Base-by-base conservation (phyloP, 1,139 yeast genomes). In the Debaryomycetaceae sp. region DNA sequence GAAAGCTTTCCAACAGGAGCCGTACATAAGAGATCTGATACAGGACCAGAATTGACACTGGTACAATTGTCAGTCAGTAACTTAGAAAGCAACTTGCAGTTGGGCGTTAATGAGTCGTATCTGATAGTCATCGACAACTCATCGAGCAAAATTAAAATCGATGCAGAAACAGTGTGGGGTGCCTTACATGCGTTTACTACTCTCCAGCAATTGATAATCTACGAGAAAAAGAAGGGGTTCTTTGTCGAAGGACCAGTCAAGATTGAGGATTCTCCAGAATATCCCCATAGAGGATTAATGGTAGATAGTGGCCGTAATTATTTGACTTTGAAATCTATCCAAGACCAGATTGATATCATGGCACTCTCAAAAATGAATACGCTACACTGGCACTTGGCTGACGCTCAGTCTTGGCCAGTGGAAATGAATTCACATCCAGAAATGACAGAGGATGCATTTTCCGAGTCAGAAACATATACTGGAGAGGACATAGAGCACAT, bases 401-500 rank as follows among this genome's bases (percentile, higher is more conserved):
- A 75, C 49, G 50, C 76, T 6, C 76, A 71, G 46, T 68, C 77
- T 31, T 75, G 80, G 80, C 79, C 81, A 1, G 23, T 76, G 14
- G 61, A 62, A 38, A 50, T 74, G 36, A 50, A 57, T 14, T 43
- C 60, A 1, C 68, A 60, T 46, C 80, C 80, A 0, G 61, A 70
- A 39, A 71, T 75, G 77, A 57, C 60, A 9, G 45, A 57, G n/a
- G 80, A 70, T 52, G 77, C 80, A 7, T 76, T 69, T 53, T 64
- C 75, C 3, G 41, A 53, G 1, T 45, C 56, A n/a, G 75, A 74
- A 50, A 49, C 56, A 2, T 76, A 68, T 53, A 52, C 67, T 7
- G 60, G 54, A n/a, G 42, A 54, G 5, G 76, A 73, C 43, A 56
- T 76, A 34, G 45, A 48, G 30, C 51, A 58, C 5, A 45, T 76